Percentiles rank a stretch among this genome's conserved stretches.
Evolutionary conservation across 192 early-diverging fungal species (phyloP).

Genomic region (Gamsiella multidivaricata): DNA sequence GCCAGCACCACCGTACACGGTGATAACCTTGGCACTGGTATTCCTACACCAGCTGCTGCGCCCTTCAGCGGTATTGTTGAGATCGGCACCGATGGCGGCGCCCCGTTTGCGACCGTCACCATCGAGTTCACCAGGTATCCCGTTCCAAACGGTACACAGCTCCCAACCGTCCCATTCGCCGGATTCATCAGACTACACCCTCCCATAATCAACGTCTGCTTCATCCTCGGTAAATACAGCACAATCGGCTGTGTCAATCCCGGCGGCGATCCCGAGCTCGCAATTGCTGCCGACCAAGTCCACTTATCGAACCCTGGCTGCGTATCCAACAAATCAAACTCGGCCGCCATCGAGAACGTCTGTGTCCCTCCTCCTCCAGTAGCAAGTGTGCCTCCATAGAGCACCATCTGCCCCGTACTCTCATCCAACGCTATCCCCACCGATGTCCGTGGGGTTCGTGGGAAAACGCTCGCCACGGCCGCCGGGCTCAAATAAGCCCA

Average conservation of each 20-base stretch:
- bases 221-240: conserved; percentile 12
- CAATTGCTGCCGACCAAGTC: conserved; percentile 19
- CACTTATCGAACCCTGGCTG: conserved; percentile 1
- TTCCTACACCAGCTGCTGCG: neutral
- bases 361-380: neutral
- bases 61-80: neutral
- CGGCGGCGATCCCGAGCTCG: neutral
- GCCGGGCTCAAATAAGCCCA: conserved; percentile 16
- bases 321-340: conserved; percentile 32
- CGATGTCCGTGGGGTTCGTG: conserved; percentile 10
- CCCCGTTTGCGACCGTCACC: too few relatives aligned
- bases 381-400: conserved; percentile 15
- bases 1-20: conserved; percentile 25
- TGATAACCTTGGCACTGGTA: conserved; percentile 11
- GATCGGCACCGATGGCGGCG: neutral
- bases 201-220: conserved; percentile 36
- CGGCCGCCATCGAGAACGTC: conserved; percentile 6
- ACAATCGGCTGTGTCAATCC: conserved; percentile 22
- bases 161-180: neutral
- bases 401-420: neutral
- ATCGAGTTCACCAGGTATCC: conserved; percentile 30
- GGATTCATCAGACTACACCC: conserved; percentile 8
- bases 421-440: conserved; percentile 18
- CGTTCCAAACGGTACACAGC: neutral
- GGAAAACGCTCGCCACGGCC: neutral